Evolutionary conservation across 139 green algal species (phyloP).

Genomic region (Pycnococcus provasolii): DNA sequence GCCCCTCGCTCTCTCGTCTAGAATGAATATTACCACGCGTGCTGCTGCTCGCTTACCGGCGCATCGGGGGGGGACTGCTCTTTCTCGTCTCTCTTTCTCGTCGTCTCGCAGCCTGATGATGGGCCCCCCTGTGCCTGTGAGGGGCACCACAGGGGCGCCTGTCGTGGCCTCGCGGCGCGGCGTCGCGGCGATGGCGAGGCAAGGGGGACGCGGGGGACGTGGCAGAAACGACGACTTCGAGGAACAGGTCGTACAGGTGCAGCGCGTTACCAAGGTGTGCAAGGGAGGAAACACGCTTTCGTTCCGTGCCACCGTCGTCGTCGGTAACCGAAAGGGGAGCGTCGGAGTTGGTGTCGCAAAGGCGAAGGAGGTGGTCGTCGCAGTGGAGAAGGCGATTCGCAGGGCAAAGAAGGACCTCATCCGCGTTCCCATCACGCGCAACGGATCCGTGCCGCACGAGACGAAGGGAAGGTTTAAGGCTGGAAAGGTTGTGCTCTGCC

Average conservation of each 20-base stretch:
- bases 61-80: too few species aligned
- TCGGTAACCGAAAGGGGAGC: conserved; percentile 57
- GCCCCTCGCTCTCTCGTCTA: too few species aligned
- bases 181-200: background rate
- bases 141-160: too few species aligned
- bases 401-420: conserved; percentile 62
- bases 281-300: conserved; percentile 85
- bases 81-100: too few species aligned
- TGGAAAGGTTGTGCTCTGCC: conserved; percentile 72
- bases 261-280: conserved; percentile 85
- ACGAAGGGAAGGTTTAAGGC: conserved; percentile 65
- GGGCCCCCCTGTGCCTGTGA: too few species aligned
- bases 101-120: too few species aligned
- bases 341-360: conserved; percentile 79
- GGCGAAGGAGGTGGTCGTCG: conserved; percentile 70
- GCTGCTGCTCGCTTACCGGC: too few species aligned
- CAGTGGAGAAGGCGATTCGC: conserved; percentile 65
- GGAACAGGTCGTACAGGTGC: conserved; percentile 54
- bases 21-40: too few species aligned
- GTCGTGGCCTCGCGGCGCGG: background rate
- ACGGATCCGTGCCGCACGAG: conserved; percentile 66
- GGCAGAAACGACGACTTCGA: conserved; percentile 13
- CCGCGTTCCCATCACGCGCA: conserved; percentile 46
- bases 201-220: background rate
- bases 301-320: conserved; percentile 69